Conservation (phyloP, 805 yeast genomes). For the Kazachstania martiniae region DNA sequence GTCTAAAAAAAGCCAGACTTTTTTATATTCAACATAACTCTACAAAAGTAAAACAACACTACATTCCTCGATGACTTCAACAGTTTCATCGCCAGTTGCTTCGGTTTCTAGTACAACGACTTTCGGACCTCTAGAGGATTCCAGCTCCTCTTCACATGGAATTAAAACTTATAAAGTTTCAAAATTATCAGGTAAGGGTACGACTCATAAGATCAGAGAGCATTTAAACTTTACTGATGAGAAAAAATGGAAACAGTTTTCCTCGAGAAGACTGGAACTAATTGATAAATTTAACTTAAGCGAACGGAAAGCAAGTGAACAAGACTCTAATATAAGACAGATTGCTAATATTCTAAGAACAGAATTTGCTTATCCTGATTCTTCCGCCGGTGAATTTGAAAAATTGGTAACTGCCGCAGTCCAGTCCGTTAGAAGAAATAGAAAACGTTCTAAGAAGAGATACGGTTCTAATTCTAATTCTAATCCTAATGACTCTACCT, state of each 20-base stretch:
- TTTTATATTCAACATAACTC: too few species aligned
- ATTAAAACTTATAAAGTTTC: too few species aligned
- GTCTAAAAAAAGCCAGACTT: too few species aligned
- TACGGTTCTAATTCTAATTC: background rate
- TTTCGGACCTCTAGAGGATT: too few species aligned
- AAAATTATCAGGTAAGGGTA: slow-evolving; percentile 29
- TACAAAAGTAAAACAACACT: too few species aligned
- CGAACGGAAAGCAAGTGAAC: slow-evolving; percentile 81
- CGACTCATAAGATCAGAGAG: slow-evolving; percentile 34
- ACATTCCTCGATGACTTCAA: too few species aligned
- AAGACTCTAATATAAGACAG: slow-evolving; percentile 65
- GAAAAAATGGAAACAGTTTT: slow-evolving; percentile 76
- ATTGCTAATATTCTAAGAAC: slow-evolving; percentile 69
- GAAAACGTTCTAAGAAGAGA: slow-evolving; percentile 52
- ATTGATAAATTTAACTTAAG: slow-evolving; percentile 60
- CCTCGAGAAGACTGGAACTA: slow-evolving; percentile 80
- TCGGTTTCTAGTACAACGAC: too few species aligned
- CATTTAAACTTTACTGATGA: slow-evolving; percentile 72
- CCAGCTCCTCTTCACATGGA: too few species aligned
- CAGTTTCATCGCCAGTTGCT: too few species aligned
- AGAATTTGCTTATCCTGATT: slow-evolving; percentile 64
- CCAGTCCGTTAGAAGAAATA: slow-evolving; percentile 83
- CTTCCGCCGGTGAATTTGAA: slow-evolving; percentile 64
- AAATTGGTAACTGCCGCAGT: slow-evolving; percentile 88
- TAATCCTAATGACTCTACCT: background rate